A percentile compares a stretch with the other conserved stretches of the same genome.
These are phyloP conservation scores for Nitzschia inconspicua DNA, from an alignment of 108 stramenopile species.

Conservation along the genomic window DNA sequence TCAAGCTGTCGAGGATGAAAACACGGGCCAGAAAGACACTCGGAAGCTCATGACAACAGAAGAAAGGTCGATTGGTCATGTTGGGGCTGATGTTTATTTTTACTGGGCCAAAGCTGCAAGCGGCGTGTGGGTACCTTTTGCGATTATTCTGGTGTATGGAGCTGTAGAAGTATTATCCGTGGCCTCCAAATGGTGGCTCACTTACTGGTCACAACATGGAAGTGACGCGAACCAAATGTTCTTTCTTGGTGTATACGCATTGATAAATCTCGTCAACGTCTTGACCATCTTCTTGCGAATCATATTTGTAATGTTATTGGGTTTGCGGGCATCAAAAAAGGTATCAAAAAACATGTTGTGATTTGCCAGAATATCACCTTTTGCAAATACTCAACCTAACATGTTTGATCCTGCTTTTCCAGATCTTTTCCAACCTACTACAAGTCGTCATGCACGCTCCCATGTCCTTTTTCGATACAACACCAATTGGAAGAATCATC, in stretches of 20 bases:
- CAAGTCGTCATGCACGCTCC: slow-evolving; percentile 71
- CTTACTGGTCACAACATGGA: slow-evolving; percentile 33
- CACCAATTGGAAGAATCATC: slow-evolving; percentile 54
- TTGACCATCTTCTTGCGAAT: slow-evolving; percentile 45
- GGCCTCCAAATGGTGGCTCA: slow-evolving; percentile 63
- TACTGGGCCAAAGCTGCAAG: slow-evolving; percentile 72
- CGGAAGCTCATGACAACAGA: slow-evolving; percentile 21
- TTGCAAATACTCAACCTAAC: neutral
- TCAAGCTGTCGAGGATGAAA: neutral
- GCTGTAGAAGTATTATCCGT: slow-evolving; percentile 47
- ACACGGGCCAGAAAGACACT: slow-evolving; percentile 7
- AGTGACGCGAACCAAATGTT: slow-evolving; percentile 9
- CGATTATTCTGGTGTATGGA: slow-evolving; percentile 49
- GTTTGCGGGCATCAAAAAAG: slow-evolving; percentile 46
- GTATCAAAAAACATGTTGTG: neutral
- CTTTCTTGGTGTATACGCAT: slow-evolving; percentile 68
- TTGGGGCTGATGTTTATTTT: slow-evolving; percentile 42
- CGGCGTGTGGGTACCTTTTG: slow-evolving; percentile 39
- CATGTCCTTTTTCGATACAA: slow-evolving; percentile 81
- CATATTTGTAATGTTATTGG: slow-evolving; percentile 44
- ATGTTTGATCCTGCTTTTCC: neutral
- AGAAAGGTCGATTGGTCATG: slow-evolving; percentile 18
- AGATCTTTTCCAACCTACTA: slow-evolving; percentile 52
- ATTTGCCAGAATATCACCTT: neutral
- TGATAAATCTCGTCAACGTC: slow-evolving; percentile 56